Conservation (phyloP, 345 rosid species). For the Linum usitatissimum region DNA sequence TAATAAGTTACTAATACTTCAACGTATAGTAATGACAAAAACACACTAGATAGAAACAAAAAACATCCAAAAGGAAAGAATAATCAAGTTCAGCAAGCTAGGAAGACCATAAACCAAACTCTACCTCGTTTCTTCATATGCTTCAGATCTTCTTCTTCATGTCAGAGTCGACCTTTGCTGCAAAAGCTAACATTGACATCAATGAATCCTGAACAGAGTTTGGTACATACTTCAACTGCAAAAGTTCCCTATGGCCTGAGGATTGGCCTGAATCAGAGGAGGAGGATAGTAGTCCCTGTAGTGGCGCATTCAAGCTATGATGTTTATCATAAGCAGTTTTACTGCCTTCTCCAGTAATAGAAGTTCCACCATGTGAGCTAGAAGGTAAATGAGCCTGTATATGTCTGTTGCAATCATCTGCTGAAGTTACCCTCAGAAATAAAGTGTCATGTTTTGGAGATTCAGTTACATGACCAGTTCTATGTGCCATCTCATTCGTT, state of each 20-base stretch:
- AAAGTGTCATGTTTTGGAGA: slow-evolving; percentile 3
- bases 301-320: slow-evolving; percentile 14
- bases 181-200: slow-evolving; percentile 49
- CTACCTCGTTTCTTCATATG: too few relatives aligned
- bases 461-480: slow-evolving; percentile 11
- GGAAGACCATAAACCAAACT: too few relatives aligned
- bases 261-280: slow-evolving; percentile 20
- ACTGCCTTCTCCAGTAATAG: slow-evolving; percentile 18
- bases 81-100: too few relatives aligned
- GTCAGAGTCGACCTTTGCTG: slow-evolving; percentile 43
- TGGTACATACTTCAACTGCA: slow-evolving; percentile 20
- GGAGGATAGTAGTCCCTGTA: slow-evolving; percentile 16
- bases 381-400: slow-evolving; percentile 13
- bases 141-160: slow-evolving; percentile 27
- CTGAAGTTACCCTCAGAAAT: slow-evolving; percentile 13
- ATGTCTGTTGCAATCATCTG: slow-evolving; percentile 6
- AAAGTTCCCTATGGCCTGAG: slow-evolving; percentile 17
- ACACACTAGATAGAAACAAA: too few relatives aligned
- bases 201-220: slow-evolving; percentile 39
- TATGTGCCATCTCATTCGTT: slow-evolving; percentile 13
- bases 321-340: slow-evolving; percentile 9
- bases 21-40: too few relatives aligned
- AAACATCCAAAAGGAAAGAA: too few relatives aligned
- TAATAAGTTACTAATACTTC: too few relatives aligned
- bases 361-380: slow-evolving; percentile 8